phyloP scores from a whole-genome alignment of 176 grass and related monocot species.

The Dactylis glomerata region DNA sequence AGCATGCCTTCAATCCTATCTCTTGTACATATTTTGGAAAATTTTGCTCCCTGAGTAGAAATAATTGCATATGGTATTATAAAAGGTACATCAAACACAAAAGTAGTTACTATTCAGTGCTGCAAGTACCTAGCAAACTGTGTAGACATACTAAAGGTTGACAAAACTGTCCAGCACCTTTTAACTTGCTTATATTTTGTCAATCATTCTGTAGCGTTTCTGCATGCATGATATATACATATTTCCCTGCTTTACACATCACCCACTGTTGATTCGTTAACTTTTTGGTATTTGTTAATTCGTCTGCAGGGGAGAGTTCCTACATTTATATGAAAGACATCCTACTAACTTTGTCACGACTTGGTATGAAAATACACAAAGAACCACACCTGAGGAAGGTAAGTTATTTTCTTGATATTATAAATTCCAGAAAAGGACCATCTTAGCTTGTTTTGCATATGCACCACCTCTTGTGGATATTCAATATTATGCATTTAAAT shows the following conservation, averaged over 20 bases:
- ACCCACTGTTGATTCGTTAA: slow-evolving; percentile 3
- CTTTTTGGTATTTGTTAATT: not conserved
- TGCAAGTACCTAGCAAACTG: not conserved
- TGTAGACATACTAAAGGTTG: not conserved
- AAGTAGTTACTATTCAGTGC: not conserved
- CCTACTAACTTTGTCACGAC: slow-evolving; percentile 62
- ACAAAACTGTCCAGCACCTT: not conserved
- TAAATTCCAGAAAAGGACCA: not conserved
- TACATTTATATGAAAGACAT: slow-evolving; percentile 81
- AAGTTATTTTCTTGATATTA: slow-evolving; percentile 43
- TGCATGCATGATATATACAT: not conserved
- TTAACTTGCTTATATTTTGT: not conserved
- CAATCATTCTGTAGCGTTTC: slow-evolving; percentile 14
- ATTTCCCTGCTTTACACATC: not conserved
- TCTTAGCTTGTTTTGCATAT: slow-evolving; percentile 11
- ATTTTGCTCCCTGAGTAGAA: not conserved
- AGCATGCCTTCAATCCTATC: not conserved
- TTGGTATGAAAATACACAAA: slow-evolving; percentile 41
- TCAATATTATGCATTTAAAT: not conserved
- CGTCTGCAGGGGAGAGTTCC: slow-evolving; percentile 54
- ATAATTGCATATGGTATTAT: not conserved
- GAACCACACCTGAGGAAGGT: slow-evolving; percentile 49
- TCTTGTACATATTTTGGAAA: not conserved
- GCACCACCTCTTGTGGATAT: not conserved
- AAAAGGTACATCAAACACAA: not conserved